Evolutionary conservation across 2,329 filamentous ascomycete species (phyloP).

Genomic region (Aspergillus sp.): DNA sequence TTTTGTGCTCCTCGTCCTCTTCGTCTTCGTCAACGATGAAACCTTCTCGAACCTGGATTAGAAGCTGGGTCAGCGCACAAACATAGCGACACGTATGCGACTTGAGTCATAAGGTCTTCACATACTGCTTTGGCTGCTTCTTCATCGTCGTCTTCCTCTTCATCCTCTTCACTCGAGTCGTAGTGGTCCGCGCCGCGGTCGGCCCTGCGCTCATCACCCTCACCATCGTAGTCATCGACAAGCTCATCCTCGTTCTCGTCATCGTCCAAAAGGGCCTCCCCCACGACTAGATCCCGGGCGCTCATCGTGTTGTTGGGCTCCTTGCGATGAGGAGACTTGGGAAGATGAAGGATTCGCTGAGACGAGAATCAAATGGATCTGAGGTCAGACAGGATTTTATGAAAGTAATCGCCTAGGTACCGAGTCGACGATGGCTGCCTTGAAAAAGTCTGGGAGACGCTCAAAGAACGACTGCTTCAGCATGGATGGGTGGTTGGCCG

Average conservation of each 20-base stretch:
- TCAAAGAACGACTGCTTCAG: slow-evolving; percentile 11
- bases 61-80: slow-evolving; percentile 23
- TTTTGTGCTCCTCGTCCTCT: slow-evolving; percentile 70
- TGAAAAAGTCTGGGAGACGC: slow-evolving; percentile 6
- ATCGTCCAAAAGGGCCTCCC: slow-evolving; percentile 84
- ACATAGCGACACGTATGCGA: not conserved
- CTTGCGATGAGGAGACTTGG: not conserved
- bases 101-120: slow-evolving; percentile 5
- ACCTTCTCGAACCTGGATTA: slow-evolving; percentile 77
- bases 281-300: slow-evolving; percentile 72
- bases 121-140: slow-evolving; percentile 77
- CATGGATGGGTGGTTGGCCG: slow-evolving; percentile 10
- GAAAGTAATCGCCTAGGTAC: not conserved
- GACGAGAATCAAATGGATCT: not conserved
- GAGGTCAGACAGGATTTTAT: not conserved
- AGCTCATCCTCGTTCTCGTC: slow-evolving; percentile 82
- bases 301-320: slow-evolving; percentile 55
- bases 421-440: not conserved
- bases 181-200: slow-evolving; percentile 52
- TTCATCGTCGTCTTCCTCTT: slow-evolving; percentile 89
- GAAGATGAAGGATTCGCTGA: slow-evolving; percentile 2
- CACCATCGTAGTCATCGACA: slow-evolving; percentile 71
- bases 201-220: slow-evolving; percentile 52
- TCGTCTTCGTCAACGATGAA: slow-evolving; percentile 96
- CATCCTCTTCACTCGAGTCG: slow-evolving; percentile 90